Evolutionary conservation across 2,329 filamentous ascomycete genomes (phyloP).

Genomic region (Madurella mycetomatis): DNA sequence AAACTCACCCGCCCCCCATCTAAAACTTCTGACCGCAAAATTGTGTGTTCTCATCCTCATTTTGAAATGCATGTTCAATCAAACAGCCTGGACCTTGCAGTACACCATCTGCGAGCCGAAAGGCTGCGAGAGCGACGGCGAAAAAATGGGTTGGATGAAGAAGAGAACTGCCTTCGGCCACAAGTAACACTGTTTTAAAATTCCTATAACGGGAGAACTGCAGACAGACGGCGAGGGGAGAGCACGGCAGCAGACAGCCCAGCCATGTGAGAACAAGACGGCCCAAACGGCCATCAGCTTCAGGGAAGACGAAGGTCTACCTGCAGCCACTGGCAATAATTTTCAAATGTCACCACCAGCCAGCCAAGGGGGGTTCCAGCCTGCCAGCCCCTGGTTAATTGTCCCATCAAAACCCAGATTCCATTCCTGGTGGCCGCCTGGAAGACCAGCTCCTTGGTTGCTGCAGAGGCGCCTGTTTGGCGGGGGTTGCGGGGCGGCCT

Average conservation of each 20-base stretch:
- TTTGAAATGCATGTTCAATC: conserved; percentile 18
- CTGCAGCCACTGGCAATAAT: conserved; percentile 21
- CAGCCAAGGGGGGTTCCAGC: conserved; percentile 6
- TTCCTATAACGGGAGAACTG: conserved; percentile 15
- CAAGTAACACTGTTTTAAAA: conserved; percentile 21
- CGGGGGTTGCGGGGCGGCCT: conserved; percentile 14
- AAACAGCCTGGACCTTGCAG: conserved; percentile 19
- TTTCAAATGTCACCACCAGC: conserved; percentile 13
- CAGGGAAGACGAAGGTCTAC: conserved; percentile 6
- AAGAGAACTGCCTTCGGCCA: conserved; percentile 12
- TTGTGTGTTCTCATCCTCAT: conserved; percentile 19
- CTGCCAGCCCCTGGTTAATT: conserved; percentile 15
- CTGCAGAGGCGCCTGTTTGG: conserved; percentile 1
- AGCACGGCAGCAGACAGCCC: conserved; percentile 19
- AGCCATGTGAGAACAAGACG: conserved; percentile 14
- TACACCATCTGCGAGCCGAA: conserved; percentile 19
- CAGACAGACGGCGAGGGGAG: conserved; percentile 16
- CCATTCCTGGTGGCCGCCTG: conserved; percentile 7
- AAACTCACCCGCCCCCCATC: conserved; percentile 19
- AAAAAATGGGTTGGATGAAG: conserved; percentile 14
- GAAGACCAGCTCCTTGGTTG: not conserved
- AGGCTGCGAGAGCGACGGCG: conserved; percentile 20
- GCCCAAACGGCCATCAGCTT: conserved; percentile 7
- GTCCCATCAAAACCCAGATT: conserved; percentile 10
- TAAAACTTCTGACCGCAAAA: conserved; percentile 16